Evolutionary conservation across 139 green algal species (phyloP).

Genomic region (Auxenochlorella pyrenoidosa): DNA sequence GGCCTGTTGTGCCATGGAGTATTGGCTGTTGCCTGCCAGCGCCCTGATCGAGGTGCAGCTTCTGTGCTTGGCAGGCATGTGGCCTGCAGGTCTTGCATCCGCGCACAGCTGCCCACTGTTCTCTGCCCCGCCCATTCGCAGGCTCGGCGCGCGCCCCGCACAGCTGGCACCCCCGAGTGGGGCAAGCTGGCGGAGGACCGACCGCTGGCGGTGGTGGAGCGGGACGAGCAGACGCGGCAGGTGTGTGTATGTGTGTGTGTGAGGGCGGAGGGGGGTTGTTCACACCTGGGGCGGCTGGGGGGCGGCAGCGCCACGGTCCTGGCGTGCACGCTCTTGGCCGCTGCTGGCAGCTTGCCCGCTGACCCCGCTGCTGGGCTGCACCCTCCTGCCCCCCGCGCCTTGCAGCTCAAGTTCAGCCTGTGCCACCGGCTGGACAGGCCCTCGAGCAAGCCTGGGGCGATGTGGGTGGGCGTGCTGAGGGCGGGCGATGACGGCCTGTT

Average conservation of each 20-base stretch:
- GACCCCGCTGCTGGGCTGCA: too few relatives aligned
- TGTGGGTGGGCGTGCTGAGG: conserved; percentile 47
- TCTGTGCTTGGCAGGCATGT: too few relatives aligned
- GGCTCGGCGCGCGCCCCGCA: background rate
- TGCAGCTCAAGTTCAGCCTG: conserved; percentile 16
- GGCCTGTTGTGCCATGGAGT: too few relatives aligned
- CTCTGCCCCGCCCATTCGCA: background rate
- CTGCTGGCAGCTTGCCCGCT: too few relatives aligned
- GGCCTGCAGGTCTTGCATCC: too few relatives aligned
- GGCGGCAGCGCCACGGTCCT: too few relatives aligned
- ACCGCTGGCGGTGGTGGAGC: conserved; percentile 45
- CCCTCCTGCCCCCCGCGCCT: background rate
- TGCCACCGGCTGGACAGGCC: conserved; percentile 44
- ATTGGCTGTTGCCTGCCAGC: too few relatives aligned
- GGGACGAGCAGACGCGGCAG: conserved; percentile 30
- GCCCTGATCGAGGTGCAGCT: too few relatives aligned
- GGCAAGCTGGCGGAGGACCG: conserved; percentile 42
- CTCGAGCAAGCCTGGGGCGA: conserved; percentile 10
- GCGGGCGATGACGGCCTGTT: conserved; percentile 39
- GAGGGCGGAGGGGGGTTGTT: too few relatives aligned
- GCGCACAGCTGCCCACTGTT: too few relatives aligned
- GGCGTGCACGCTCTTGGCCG: too few relatives aligned
- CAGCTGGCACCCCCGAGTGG: conserved; percentile 32
- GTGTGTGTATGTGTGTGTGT: background rate
- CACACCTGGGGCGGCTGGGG: too few relatives aligned